phyloP scores from a whole-genome alignment of 352 stramenopile genomes.

The Globisporangium sylvaticum region DNA sequence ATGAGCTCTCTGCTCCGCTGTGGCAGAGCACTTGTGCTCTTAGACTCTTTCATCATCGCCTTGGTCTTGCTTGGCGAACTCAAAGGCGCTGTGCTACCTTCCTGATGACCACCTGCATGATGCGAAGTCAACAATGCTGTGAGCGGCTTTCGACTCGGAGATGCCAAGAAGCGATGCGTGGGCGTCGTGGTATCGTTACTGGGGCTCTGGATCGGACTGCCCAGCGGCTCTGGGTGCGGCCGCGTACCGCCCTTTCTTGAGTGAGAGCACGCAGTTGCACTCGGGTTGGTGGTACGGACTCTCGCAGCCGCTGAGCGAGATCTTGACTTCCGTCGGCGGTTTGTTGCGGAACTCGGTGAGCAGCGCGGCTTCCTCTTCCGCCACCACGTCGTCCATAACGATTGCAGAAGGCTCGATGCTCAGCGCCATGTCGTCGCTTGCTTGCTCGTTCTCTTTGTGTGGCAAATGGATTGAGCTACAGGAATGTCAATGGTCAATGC shows the following conservation, averaged over 20 bases:
- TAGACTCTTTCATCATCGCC: constrained; percentile 10
- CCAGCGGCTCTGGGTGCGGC: constrained; percentile 36
- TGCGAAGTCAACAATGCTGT: constrained; percentile 1
- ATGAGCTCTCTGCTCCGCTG: neutral
- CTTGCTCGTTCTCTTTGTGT: neutral
- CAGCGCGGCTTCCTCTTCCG: neutral
- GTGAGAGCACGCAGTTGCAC: constrained; percentile 37
- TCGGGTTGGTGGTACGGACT: constrained; percentile 21
- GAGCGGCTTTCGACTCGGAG: constrained; percentile 7
- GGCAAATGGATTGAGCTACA: neutral
- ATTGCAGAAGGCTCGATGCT: neutral
- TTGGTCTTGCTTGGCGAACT: neutral
- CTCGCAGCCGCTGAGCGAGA: constrained; percentile 25
- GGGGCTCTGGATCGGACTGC: constrained; percentile 5
- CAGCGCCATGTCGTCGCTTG: neutral
- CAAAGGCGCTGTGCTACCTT: neutral
- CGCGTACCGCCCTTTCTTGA: constrained; percentile 49
- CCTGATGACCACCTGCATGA: neutral
- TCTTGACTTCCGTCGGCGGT: constrained; percentile 27
- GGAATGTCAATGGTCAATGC: neutral
- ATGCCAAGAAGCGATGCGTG: constrained; percentile 1
- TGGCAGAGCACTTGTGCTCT: constrained; percentile 6
- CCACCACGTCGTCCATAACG: neutral
- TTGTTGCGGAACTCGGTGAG: constrained; percentile 8
- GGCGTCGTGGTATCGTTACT: neutral